These are phyloP conservation scores for Psilocybe subaeruginosa DNA, from an alignment of 768 basidiomycete genomes.

Conservation along the genomic window DNA sequence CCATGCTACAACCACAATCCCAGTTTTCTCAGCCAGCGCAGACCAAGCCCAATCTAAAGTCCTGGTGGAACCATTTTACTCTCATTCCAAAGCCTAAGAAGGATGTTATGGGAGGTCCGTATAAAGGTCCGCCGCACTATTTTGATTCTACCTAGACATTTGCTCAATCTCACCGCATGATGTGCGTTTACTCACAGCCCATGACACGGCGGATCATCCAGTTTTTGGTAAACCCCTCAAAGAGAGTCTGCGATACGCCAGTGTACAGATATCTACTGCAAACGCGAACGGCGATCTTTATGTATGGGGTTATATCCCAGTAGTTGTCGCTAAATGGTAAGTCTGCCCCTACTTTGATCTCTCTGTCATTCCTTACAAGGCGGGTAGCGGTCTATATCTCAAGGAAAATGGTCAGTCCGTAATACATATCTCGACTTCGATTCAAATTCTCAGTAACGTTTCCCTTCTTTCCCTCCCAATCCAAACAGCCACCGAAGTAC, in stretches of 20 bases:
- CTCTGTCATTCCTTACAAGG: conserved; percentile 12
- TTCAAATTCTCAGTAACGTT: background rate
- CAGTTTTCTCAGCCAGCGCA: conserved; percentile 27
- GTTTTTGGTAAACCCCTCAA: conserved; percentile 89
- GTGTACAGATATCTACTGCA: conserved; percentile 92
- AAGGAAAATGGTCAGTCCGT: conserved; percentile 81
- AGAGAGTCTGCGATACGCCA: conserved; percentile 84
- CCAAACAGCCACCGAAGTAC: conserved; percentile 78
- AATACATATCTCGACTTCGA: background rate
- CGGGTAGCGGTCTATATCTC: conserved; percentile 80
- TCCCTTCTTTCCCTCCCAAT: conserved; percentile 2
- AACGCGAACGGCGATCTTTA: conserved; percentile 81
- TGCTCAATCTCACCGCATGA: conserved; percentile 1
- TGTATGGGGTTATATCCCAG: conserved; percentile 94
- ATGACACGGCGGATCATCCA: conserved; percentile 41
- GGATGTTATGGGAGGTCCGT: conserved; percentile 31
- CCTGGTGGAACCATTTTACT: conserved; percentile 84
- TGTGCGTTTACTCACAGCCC: conserved; percentile 28
- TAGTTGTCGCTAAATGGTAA: conserved; percentile 97
- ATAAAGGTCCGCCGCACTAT: conserved; percentile 38
- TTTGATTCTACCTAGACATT: background rate
- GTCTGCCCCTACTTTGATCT: conserved; percentile 17
- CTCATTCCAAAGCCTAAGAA: conserved; percentile 66
- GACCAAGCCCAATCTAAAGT: conserved; percentile 63
- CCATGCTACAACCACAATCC: conserved; percentile 8